phyloP scores from a whole-genome alignment of 495 filamentous ascomycete species.

The Bacidia gigantensis region DNA sequence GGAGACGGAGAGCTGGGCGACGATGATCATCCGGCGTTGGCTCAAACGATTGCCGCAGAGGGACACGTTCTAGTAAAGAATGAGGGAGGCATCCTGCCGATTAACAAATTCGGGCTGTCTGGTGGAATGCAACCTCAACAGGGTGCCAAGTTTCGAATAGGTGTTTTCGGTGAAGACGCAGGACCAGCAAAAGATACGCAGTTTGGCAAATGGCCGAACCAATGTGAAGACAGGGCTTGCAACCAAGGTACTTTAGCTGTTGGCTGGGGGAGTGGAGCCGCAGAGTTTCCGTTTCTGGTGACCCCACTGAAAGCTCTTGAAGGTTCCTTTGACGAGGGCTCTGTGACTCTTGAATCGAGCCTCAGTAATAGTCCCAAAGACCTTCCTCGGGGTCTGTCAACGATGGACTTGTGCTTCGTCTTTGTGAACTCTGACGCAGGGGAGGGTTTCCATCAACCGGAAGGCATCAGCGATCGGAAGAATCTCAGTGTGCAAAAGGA shows the following conservation, averaged over 20 bases:
- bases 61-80: slow-evolving; percentile 84
- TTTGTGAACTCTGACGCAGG: slow-evolving; percentile 50
- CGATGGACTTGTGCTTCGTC: slow-evolving; percentile 53
- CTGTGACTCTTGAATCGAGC: slow-evolving; percentile 45
- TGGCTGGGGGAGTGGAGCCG: slow-evolving; percentile 85
- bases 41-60: slow-evolving; percentile 63
- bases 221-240: slow-evolving; percentile 61
- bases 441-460: slow-evolving; percentile 49
- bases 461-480: slow-evolving; percentile 69
- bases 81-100: slow-evolving; percentile 43
- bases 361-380: slow-evolving; percentile 44
- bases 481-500: slow-evolving; percentile 66
- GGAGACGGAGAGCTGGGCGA: slow-evolving; percentile 41
- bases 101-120: slow-evolving; percentile 39
- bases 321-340: slow-evolving; percentile 42
- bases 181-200: slow-evolving; percentile 34
- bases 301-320: slow-evolving; percentile 54
- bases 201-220: slow-evolving; percentile 47
- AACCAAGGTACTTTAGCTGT: slow-evolving; percentile 73
- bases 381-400: slow-evolving; percentile 22
- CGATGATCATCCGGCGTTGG: slow-evolving; percentile 53
- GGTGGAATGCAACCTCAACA: slow-evolving; percentile 19
- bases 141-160: slow-evolving; percentile 40
- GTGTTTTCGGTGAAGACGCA: slow-evolving; percentile 78
- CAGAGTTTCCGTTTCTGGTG: slow-evolving; percentile 73